Conservation (phyloP, 805 yeast species). For the Wickerhamiella cacticola region DNA sequence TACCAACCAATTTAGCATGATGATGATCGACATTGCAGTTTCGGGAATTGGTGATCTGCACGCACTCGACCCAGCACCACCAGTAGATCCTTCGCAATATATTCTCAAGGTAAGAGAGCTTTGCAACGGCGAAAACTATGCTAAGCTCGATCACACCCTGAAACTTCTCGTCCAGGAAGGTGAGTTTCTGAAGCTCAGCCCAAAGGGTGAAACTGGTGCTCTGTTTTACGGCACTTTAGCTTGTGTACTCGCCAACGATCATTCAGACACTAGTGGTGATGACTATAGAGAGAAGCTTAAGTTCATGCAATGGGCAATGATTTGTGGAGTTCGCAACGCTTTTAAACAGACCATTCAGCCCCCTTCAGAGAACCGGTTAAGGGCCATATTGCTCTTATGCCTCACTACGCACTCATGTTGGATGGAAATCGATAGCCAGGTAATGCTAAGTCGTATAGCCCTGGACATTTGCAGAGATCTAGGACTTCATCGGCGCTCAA, state of each 20-base stretch:
- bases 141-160: not conserved
- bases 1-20: not conserved
- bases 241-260: not conserved
- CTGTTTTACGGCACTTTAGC: not conserved
- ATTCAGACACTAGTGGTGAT: not conserved
- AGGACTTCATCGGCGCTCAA: conserved; percentile 1
- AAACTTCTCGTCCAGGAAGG: not conserved
- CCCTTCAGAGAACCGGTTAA: not conserved
- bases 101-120: not conserved
- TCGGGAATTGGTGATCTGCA: not conserved
- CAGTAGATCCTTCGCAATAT: not conserved
- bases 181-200: not conserved
- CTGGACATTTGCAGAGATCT: conserved; percentile 2
- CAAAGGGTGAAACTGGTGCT: not conserved
- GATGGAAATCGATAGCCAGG: not conserved
- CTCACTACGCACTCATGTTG: not conserved
- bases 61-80: not conserved
- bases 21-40: not conserved
- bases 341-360: not conserved
- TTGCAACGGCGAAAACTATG: not conserved
- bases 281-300: not conserved
- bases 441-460: conserved; percentile 1
- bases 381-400: not conserved
- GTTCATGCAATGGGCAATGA: not conserved
- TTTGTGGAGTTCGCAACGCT: not conserved